Evolutionary conservation across 2,329 filamentous ascomycete species (phyloP).

Genomic region (Fusarium albidum): DNA sequence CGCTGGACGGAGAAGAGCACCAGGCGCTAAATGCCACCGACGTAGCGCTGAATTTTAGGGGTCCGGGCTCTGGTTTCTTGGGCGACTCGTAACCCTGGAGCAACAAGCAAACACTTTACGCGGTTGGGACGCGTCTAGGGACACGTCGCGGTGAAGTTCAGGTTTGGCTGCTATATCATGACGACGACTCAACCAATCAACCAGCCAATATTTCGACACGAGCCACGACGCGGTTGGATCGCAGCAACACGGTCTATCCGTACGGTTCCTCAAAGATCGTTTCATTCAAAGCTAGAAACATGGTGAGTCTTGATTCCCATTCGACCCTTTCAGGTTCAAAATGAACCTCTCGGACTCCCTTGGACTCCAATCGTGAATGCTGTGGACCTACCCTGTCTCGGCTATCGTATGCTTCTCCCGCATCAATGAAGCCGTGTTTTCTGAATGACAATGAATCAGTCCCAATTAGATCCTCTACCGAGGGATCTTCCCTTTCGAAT

Average conservation of each 20-base stretch:
- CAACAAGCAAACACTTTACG: slow-evolving; percentile 47
- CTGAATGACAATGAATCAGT: slow-evolving; percentile 66
- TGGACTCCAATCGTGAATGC: slow-evolving; percentile 3
- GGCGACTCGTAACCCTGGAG: slow-evolving; percentile 28
- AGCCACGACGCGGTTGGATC: slow-evolving; percentile 14
- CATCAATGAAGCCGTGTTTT: neutral
- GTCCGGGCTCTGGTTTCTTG: neutral
- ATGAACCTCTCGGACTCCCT: neutral
- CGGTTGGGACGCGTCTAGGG: slow-evolving; percentile 42
- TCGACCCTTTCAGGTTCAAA: neutral
- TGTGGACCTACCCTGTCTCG: slow-evolving; percentile 5
- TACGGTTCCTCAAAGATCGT: neutral
- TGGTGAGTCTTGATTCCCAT: slow-evolving; percentile 27
- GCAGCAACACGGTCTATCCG: slow-evolving; percentile 20
- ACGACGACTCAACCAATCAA: slow-evolving; percentile 27
- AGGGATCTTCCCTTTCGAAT: slow-evolving; percentile 89
- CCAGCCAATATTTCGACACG: slow-evolving; percentile 13
- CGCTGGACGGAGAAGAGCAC: slow-evolving; percentile 18
- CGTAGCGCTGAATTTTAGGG: slow-evolving; percentile 8
- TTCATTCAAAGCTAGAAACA: slow-evolving; percentile 13
- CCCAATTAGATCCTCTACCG: slow-evolving; percentile 88
- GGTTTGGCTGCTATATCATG: slow-evolving; percentile 10
- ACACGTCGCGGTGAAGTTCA: slow-evolving; percentile 28
- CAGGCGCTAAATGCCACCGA: slow-evolving; percentile 19
- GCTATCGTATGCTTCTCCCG: neutral